Evolutionary conservation across 768 basidiomycete species (phyloP).

Genomic region (Termitomyces sp.): DNA sequence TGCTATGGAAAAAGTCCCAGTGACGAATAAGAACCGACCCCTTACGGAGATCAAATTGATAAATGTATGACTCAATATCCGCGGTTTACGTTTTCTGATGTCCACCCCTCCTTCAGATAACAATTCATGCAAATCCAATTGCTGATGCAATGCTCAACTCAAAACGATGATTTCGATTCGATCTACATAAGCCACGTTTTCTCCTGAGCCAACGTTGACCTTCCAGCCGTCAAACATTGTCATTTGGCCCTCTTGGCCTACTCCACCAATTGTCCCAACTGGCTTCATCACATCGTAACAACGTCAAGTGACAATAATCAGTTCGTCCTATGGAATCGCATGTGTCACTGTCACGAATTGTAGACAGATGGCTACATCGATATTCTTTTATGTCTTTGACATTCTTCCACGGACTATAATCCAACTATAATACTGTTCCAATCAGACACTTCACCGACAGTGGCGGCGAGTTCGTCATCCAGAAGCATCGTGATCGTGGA

Average conservation of each 20-base stretch:
- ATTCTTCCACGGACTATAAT: not conserved
- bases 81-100: constrained; percentile 4
- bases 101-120: constrained; percentile 48
- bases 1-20: constrained; percentile 89
- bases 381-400: not conserved
- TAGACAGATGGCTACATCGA: not conserved
- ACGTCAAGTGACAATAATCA: not conserved
- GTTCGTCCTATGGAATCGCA: too few relatives aligned
- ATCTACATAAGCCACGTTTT: not conserved
- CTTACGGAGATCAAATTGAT: constrained; percentile 80
- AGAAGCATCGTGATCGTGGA: not conserved
- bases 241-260: not conserved
- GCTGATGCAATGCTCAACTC: constrained; percentile 66
- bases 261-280: not conserved
- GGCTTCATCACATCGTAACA: not conserved
- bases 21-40: constrained; percentile 88
- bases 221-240: not conserved
- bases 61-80: constrained; percentile 49
- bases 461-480: not conserved
- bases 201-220: not conserved
- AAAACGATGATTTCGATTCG: constrained; percentile 23
- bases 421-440: not conserved
- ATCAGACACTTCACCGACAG: not conserved
- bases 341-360: not conserved
- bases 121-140: constrained; percentile 94